Evolutionary conservation across 192 early-diverging fungal species (phyloP).

Genomic region (Dimargaris cristalligena): DNA sequence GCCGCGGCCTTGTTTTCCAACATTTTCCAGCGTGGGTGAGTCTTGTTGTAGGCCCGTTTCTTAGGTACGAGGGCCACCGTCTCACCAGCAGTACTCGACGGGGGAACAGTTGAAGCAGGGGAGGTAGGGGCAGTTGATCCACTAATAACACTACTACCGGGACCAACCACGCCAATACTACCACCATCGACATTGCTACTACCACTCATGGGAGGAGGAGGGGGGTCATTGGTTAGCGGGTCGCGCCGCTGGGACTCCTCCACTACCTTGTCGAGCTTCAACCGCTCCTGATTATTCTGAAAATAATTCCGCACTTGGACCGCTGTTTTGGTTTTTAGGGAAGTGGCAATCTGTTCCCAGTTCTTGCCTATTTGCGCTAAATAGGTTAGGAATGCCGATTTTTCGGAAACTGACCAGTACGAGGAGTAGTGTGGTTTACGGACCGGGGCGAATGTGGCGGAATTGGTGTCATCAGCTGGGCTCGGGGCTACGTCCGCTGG

Average conservation of each 20-base stretch:
- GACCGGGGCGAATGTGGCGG: not conserved
- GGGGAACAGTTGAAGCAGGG: not conserved
- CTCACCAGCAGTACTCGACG: too few relatives aligned
- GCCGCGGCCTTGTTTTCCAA: not conserved
- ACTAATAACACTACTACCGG: too few relatives aligned
- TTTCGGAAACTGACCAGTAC: conserved; percentile 79
- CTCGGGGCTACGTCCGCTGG: not conserved
- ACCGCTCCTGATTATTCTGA: conserved; percentile 37
- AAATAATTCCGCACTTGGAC: conserved; percentile 78
- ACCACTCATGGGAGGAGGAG: conserved; percentile 9
- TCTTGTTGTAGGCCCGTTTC: not conserved
- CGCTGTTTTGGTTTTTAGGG: conserved; percentile 57
- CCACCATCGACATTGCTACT: not conserved
- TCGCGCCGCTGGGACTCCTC: conserved; percentile 21
- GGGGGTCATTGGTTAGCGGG: conserved; percentile 12
- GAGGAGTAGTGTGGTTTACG: conserved; percentile 38
- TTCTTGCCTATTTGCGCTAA: conserved; percentile 45
- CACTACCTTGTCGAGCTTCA: conserved; percentile 27
- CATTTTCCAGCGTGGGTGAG: not conserved
- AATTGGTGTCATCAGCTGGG: not conserved
- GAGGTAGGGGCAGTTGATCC: not conserved
- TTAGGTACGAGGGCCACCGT: not conserved
- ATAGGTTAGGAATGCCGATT: conserved; percentile 47
- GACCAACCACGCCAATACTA: not conserved
- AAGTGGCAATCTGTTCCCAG: conserved; percentile 59